Conservation (phyloP, 768 basidiomycete genomes). For the Suillus decipiens region DNA sequence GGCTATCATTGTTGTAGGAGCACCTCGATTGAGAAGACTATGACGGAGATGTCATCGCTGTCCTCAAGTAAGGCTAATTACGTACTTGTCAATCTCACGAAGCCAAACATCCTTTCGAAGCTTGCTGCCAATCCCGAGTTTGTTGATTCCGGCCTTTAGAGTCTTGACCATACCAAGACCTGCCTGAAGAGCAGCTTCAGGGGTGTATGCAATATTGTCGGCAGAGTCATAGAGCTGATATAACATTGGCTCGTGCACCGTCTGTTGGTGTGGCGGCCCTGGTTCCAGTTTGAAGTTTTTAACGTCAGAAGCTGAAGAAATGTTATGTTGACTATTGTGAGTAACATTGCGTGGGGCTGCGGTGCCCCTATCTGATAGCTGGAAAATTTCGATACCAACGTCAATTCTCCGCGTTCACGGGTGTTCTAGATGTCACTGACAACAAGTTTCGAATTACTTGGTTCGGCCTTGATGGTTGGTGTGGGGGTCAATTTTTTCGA, state of each 20-base stretch:
- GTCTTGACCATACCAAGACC: slow-evolving; percentile 55
- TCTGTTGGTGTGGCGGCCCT: neutral
- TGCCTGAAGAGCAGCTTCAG: slow-evolving; percentile 51
- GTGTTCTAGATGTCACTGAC: neutral
- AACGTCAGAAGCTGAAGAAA: neutral
- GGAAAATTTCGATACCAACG: neutral
- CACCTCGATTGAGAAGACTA: slow-evolving; percentile 50
- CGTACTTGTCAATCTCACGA: slow-evolving; percentile 50
- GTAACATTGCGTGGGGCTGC: neutral
- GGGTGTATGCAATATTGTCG: slow-evolving; percentile 47
- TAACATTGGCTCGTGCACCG: slow-evolving; percentile 15
- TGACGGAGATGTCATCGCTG: neutral
- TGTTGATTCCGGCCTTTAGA: slow-evolving; percentile 44
- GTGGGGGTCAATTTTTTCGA: neutral
- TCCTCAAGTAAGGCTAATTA: neutral
- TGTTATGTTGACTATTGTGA: neutral
- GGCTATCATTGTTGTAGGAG: slow-evolving; percentile 62
- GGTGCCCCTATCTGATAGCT: neutral
- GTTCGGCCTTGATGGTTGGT: neutral
- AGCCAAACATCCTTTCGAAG: slow-evolving; percentile 61
- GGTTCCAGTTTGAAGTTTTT: neutral
- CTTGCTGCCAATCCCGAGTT: slow-evolving; percentile 52
- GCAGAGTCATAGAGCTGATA: slow-evolving; percentile 42
- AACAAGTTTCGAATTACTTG: neutral
- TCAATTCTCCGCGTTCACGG: neutral